These are phyloP conservation scores for Eragrostis curvula DNA, from an alignment of 176 grass and related monocot species.

Conservation along the genomic window DNA sequence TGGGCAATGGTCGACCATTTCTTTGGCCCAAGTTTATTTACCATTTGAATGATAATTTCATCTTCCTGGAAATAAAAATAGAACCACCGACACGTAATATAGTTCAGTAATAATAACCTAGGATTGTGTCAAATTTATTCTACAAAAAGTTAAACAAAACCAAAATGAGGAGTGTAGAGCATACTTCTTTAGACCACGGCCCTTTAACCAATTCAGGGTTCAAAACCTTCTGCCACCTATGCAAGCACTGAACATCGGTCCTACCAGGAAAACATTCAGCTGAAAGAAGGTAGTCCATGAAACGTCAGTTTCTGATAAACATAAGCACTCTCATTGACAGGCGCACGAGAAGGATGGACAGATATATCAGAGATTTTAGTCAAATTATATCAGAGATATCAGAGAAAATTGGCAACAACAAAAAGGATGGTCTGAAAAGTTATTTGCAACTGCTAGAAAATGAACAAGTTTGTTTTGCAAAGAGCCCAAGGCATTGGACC, in stretches of 20 bases:
- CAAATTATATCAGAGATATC: not conserved
- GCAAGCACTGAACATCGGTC: constrained; percentile 94
- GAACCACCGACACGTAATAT: constrained; percentile 24
- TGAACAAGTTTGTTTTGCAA: not conserved
- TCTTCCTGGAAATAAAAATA: constrained; percentile 69
- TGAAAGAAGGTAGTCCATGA: constrained; percentile 46
- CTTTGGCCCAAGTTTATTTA: constrained; percentile 73
- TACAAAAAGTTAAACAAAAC: not conserved
- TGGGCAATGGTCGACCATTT: constrained; percentile 94
- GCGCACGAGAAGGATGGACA: not conserved
- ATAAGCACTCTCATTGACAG: not conserved
- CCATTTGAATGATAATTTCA: constrained; percentile 86
- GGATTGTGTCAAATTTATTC: not conserved
- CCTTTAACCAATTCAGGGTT: constrained; percentile 93
- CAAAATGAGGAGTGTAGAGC: constrained; percentile 24
- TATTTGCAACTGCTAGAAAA: not conserved
- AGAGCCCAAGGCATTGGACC: not conserved
- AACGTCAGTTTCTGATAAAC: constrained; percentile 27
- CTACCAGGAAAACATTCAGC: constrained; percentile 87
- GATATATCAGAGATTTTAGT: not conserved
- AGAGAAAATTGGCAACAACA: not conserved
- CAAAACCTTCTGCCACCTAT: constrained; percentile 95
- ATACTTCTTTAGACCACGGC: constrained; percentile 94
- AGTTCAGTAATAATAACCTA: constrained; percentile 26
- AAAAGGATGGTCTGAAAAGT: not conserved